These are phyloP conservation scores for Apium graveolens DNA, from an alignment of 129 eudicot species.

Conservation along the genomic window DNA sequence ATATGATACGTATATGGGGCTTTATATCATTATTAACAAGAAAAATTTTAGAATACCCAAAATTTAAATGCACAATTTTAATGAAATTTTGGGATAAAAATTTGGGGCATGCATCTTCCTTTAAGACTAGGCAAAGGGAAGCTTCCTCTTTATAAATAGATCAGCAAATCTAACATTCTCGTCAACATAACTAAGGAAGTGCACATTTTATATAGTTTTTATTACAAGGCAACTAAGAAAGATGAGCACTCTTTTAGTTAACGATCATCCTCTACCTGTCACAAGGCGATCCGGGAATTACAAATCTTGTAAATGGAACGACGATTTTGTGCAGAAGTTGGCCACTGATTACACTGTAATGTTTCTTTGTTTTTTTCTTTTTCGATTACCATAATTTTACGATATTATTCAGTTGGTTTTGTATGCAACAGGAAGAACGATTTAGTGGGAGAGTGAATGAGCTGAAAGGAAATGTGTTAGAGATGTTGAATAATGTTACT, in stretches of 20 bases:
- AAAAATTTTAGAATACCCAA: too few relatives aligned
- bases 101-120: too few relatives aligned
- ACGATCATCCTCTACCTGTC: neutral
- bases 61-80: too few relatives aligned
- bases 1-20: too few relatives aligned
- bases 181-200: neutral
- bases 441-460: neutral
- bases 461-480: neutral
- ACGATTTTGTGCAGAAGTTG: neutral
- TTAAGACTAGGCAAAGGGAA: too few relatives aligned
- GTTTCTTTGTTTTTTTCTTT: neutral
- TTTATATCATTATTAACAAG: too few relatives aligned
- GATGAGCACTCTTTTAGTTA: neutral
- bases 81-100: too few relatives aligned
- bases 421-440: neutral
- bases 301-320: neutral
- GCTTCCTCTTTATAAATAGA: too few relatives aligned
- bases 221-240: neutral
- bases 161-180: too few relatives aligned
- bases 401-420: neutral
- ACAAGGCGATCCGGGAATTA: neutral
- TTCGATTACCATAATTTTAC: neutral
- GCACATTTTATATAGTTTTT: neutral
- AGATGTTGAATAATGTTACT: neutral
- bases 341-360: neutral